A percentile compares a stretch with the other conserved stretches of the same genome.
Evolutionary conservation across 345 rosid species (phyloP).

Genomic region (Hibiscus trionum): DNA sequence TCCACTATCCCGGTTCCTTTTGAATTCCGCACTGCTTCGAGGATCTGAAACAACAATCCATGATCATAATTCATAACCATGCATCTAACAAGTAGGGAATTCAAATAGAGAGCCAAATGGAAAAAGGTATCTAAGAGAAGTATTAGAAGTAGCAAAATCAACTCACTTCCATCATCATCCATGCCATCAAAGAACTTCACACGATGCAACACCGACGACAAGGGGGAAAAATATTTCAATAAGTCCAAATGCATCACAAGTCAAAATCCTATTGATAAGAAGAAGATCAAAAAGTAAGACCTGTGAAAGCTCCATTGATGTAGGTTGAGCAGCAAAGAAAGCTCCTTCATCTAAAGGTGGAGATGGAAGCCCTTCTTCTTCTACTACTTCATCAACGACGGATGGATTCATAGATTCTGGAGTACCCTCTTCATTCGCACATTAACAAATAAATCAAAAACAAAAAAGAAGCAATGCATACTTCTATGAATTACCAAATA

Average conservation of each 20-base stretch:
- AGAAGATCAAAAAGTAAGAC: conserved; percentile 21
- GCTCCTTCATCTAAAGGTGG: conserved; percentile 81
- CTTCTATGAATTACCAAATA: neutral
- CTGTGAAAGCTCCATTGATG: conserved; percentile 69
- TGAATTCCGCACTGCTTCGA: conserved; percentile 47
- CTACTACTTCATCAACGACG: conserved; percentile 30
- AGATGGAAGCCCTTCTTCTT: conserved; percentile 89
- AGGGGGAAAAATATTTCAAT: conserved; percentile 17
- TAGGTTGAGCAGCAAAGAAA: conserved; percentile 59
- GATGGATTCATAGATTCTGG: conserved; percentile 87
- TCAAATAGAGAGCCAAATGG: conserved; percentile 31
- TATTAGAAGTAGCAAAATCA: conserved; percentile 20
- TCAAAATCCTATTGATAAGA: neutral
- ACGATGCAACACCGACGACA: conserved; percentile 16
- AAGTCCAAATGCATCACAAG: conserved; percentile 12
- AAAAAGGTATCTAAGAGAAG: conserved; percentile 24
- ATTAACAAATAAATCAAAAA: conserved; percentile 8
- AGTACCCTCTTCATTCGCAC: conserved; percentile 54
- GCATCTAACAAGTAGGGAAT: conserved; percentile 26
- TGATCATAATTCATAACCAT: conserved; percentile 28
- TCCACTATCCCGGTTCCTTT: conserved; percentile 39
- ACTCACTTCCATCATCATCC: conserved; percentile 97
- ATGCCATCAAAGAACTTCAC: conserved; percentile 83
- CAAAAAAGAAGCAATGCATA: conserved; percentile 5
- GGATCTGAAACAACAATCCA: conserved; percentile 68